Conservation (phyloP, 2,329 filamentous ascomycete species). For the Trichoderma citrinoviride region DNA sequence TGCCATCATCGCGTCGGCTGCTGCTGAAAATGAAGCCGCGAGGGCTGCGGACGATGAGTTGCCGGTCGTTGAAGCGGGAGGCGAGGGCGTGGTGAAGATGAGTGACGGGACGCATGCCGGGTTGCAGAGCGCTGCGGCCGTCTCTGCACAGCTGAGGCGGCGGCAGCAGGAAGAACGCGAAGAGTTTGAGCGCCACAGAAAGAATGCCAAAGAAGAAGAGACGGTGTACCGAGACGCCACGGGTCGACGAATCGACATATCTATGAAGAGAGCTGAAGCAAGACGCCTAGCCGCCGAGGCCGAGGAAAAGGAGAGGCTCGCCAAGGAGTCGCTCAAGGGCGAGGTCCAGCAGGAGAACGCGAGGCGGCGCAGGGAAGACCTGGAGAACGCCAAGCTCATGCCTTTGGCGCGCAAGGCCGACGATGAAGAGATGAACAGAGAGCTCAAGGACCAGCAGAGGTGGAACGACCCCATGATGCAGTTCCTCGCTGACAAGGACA, state of each 20-base stretch:
- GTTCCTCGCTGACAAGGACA: constrained; percentile 59
- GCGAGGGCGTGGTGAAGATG: constrained; percentile 63
- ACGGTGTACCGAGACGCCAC: constrained; percentile 95
- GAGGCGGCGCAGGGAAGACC: constrained; percentile 59
- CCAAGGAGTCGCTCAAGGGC: constrained; percentile 71
- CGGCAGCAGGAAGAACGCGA: constrained; percentile 64
- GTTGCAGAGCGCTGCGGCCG: constrained; percentile 77
- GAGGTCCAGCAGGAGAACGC: constrained; percentile 77
- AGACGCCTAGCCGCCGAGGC: constrained; percentile 63
- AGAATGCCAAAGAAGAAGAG: constrained; percentile 59
- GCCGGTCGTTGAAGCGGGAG: constrained; percentile 45
- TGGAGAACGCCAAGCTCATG: constrained; percentile 82
- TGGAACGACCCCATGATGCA: constrained; percentile 95
- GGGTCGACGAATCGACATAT: constrained; percentile 88
- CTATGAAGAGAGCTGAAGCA: constrained; percentile 84
- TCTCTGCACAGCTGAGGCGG: constrained; percentile 65
- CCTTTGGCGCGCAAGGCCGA: constrained; percentile 76
- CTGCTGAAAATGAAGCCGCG: constrained; percentile 60
- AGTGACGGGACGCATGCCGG: constrained; percentile 84
- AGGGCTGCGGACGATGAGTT: constrained; percentile 49
- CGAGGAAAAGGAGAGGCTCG: constrained; percentile 67
- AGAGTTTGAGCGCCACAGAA: constrained; percentile 46
- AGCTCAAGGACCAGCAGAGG: constrained; percentile 69
- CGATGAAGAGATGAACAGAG: constrained; percentile 80
- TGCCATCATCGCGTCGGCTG: constrained; percentile 71